Base-by-base conservation (phyloP, 768 basidiomycete species). In the Rhizopogon vulgaris region DNA sequence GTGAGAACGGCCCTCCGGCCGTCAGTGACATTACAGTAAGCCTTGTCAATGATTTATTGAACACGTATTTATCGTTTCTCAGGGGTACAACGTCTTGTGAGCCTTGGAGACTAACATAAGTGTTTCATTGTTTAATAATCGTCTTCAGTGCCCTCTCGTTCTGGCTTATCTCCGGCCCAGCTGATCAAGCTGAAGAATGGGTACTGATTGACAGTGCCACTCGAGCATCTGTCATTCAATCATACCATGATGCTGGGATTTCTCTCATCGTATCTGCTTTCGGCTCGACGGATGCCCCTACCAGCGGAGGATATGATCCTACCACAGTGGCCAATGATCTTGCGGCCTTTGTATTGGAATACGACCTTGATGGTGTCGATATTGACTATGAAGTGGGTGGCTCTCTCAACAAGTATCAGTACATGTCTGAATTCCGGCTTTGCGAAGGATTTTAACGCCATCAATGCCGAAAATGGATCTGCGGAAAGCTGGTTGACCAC, bases 341-440 rank as follows among this genome's bases (percentile, higher is more conserved):
- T 63, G 84, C 85, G 0, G 75, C 75, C 11, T 89, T 75, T 71
- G 85, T 87, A 8, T 79, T 77, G 52, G 57, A 79, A 58, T 84
- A 75, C 52, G 65, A 71, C 43, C 67, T 88, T 15, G 85, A 87
- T 58, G 86, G 86, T 43, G 78, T 86, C 24, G 85, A 87, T 61
- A 81, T 90, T 34, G 85, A 88, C 63, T 88, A 87, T 59, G 85
- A 83, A 70, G 75, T 74, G 34, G 15, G 52, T 48, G 22, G 22
- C 38, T 38, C 47, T 40, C 39, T 45, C 15, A 11, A 18, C 7
- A 38, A 42, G 14, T 51, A 46, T 52, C 36, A 25, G 7, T 39
- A 14, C 18, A 15, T 28, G n/a, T 43, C 28, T 45, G n/a, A 38
- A 52, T 17, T n/a, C 18, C 40, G 7, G 48, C 46, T 32, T 42